phyloP scores from a whole-genome alignment of 1,284 basidiomycete genomes.

The Ceratobasidium papillatum region DNA sequence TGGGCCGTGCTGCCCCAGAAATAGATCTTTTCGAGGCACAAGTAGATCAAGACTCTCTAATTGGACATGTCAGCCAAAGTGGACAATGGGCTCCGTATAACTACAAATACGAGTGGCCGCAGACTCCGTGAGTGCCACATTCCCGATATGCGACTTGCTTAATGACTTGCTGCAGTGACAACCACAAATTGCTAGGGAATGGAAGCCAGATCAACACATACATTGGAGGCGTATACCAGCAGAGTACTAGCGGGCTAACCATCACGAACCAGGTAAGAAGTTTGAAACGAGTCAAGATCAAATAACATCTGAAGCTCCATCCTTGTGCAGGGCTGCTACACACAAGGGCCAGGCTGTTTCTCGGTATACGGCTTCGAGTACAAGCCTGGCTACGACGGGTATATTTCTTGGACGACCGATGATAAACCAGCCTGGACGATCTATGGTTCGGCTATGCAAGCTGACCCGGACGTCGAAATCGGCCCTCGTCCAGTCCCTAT shows the following conservation, averaged over 20 bases:
- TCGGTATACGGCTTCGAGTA: slow-evolving; percentile 60
- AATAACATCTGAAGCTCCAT: not conserved
- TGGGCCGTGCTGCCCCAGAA: slow-evolving; percentile 59
- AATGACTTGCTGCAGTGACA: not conserved
- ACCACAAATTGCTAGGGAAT: slow-evolving; percentile 14
- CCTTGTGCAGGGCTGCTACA: slow-evolving; percentile 37
- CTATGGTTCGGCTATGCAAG: slow-evolving; percentile 55
- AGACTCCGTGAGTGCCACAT: slow-evolving; percentile 40
- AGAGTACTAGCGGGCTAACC: slow-evolving; percentile 46
- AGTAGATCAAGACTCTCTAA: slow-evolving; percentile 1
- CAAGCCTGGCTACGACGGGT: slow-evolving; percentile 52
- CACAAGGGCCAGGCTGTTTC: slow-evolving; percentile 48
- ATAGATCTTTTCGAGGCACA: slow-evolving; percentile 61
- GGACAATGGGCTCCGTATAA: slow-evolving; percentile 45
- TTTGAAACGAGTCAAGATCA: not conserved
- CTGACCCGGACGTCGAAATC: slow-evolving; percentile 54
- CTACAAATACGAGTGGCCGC: slow-evolving; percentile 37
- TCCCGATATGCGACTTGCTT: slow-evolving; percentile 48
- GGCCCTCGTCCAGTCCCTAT: slow-evolving; percentile 58
- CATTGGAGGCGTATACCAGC: slow-evolving; percentile 51
- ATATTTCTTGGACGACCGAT: slow-evolving; percentile 57
- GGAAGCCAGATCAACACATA: slow-evolving; percentile 52
- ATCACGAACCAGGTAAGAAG: slow-evolving; percentile 42
- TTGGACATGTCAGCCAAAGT: slow-evolving; percentile 44
- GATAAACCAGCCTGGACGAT: slow-evolving; percentile 57